Conservation (phyloP, 352 stramenopile species). For the Pythium brachiatum region DNA sequence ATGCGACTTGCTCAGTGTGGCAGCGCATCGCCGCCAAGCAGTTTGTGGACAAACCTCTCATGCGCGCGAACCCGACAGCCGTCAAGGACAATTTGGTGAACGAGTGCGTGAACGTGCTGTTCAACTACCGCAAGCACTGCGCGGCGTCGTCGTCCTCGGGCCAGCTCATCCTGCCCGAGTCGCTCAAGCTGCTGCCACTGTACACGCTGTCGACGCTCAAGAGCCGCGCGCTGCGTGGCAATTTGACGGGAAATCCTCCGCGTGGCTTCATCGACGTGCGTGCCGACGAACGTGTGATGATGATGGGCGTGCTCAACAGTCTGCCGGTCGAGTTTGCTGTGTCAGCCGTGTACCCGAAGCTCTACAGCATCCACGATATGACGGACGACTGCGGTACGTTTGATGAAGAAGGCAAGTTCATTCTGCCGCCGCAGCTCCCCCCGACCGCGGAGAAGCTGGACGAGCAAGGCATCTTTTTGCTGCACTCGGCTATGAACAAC, state of each 20-base stretch:
- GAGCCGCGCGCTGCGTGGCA: slow-evolving; percentile 80
- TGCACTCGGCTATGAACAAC: slow-evolving; percentile 85
- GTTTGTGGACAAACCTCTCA: slow-evolving; percentile 79
- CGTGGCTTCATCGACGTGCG: slow-evolving; percentile 84
- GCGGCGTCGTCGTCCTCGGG: slow-evolving; percentile 87
- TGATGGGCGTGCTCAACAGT: slow-evolving; percentile 80
- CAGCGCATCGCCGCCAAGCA: slow-evolving; percentile 74
- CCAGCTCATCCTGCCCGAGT: slow-evolving; percentile 91
- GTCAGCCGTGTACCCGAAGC: slow-evolving; percentile 83
- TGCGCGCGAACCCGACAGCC: slow-evolving; percentile 67
- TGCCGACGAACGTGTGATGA: slow-evolving; percentile 85
- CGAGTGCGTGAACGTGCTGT: slow-evolving; percentile 85
- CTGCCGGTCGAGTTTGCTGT: slow-evolving; percentile 82
- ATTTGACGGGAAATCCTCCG: slow-evolving; percentile 73
- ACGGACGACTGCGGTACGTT: slow-evolving; percentile 74
- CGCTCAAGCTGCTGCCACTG: slow-evolving; percentile 87
- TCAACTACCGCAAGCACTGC: slow-evolving; percentile 91
- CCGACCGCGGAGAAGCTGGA: slow-evolving; percentile 86
- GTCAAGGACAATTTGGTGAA: slow-evolving; percentile 83
- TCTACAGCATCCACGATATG: slow-evolving; percentile 87
- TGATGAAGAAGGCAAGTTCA: slow-evolving; percentile 73
- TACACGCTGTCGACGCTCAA: slow-evolving; percentile 89
- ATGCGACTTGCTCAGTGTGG: slow-evolving; percentile 85
- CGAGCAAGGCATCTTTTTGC: slow-evolving; percentile 82
- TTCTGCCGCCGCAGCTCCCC: slow-evolving; percentile 70